Evolutionary conservation across 2,329 filamentous ascomycete species (phyloP).

Genomic region (Penicillium sp.): DNA sequence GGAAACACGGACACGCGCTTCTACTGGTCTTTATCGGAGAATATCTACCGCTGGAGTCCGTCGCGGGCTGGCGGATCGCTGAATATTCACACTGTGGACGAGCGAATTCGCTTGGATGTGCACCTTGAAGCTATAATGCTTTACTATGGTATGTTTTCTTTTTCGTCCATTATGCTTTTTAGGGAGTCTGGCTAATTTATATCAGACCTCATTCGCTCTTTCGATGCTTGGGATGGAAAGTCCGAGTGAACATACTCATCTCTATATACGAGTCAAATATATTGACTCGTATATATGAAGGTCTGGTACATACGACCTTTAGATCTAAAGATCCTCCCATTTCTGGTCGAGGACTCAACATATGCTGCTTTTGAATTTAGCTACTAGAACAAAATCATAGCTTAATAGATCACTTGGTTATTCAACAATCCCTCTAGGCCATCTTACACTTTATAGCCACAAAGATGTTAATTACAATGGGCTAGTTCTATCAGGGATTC

Average conservation of each 20-base stretch:
- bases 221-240: slow-evolving; percentile 29
- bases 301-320: neutral
- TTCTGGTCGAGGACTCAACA: neutral
- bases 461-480: too few relatives aligned
- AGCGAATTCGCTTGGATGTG: slow-evolving; percentile 46
- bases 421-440: too few relatives aligned
- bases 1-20: slow-evolving; percentile 56
- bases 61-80: slow-evolving; percentile 46
- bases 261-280: neutral
- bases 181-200: slow-evolving; percentile 1
- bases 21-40: slow-evolving; percentile 54
- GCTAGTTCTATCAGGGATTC: neutral
- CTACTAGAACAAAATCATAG: neutral
- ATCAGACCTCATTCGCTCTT: slow-evolving; percentile 35
- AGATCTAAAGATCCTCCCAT: neutral
- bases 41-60: slow-evolving; percentile 55
- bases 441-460: too few relatives aligned
- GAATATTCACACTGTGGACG: slow-evolving; percentile 54
- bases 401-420: neutral
- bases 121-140: slow-evolving; percentile 47
- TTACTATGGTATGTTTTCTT: slow-evolving; percentile 40
- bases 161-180: neutral
- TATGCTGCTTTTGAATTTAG: neutral
- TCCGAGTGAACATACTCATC: slow-evolving; percentile 8
- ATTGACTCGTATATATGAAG: neutral